Base-by-base conservation (phyloP, 1,284 basidiomycete species). In the Leucoagaricus sp. region DNA sequence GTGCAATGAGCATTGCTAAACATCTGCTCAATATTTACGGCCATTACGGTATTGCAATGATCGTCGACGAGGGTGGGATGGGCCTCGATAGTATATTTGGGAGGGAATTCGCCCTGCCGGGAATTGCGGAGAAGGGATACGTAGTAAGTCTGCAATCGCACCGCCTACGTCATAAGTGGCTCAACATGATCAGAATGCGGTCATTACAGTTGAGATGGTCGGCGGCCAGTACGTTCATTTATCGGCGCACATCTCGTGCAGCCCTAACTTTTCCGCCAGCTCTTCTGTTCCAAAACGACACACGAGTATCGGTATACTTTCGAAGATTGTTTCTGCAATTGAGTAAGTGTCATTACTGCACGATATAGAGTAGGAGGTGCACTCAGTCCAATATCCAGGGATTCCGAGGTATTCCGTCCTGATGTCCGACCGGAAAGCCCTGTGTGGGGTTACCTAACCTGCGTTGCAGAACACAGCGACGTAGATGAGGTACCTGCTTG, bases 61-160 rank as follows among this genome's bases (percentile, higher is more conserved):
- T 91, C 33, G 75, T 90, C 9, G 82, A 84, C 58, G 82, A 83
- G 72, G 82, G 83, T 61, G 64, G 79, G 79, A 60, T 31, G 77
- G 72, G 25, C 7, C 36, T 55, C 4, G 45, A 49, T 36, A 41
- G 29, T 15, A 2, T 52, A 23, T 74, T 67, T 51, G 78, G 78
- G 3, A 67, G 75, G 23, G 65, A 75, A 26, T 73, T 85, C 60
- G 83, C 84, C 1, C 64, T 74, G 0, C 87, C 86, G 23, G 81
- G 78, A 3, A 79, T 87, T 15, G 82, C 79, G 1, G 89, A 91
- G 72, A 91, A 90, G 65, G 89, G 89, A 3, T 81, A 80, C 60
- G 59, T 85, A 17, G 53, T 42, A 13, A 31, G 53, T 46, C 5
- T 48, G 40, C 28, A 13, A 12, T 23, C 21, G 4, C 34, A 4